Conservation (phyloP, 2,329 filamentous ascomycete species). For the Microdochium trichocladiopsis region DNA sequence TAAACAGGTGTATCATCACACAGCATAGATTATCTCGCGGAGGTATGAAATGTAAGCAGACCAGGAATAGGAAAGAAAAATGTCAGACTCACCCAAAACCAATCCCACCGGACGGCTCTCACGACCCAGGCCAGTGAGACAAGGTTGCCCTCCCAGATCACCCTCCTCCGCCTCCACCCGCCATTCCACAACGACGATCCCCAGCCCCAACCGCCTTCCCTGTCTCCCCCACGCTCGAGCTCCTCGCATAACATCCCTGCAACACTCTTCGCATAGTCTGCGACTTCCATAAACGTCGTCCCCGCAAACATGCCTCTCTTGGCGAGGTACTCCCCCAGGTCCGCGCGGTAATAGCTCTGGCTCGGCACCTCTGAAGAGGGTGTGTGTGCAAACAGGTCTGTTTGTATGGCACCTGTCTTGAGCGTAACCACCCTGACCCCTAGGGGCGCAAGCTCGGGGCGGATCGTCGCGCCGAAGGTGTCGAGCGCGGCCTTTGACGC, state of each 20-base stretch:
- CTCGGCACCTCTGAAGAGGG: conserved; percentile 10
- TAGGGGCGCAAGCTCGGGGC: conserved; percentile 14
- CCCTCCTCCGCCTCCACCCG: not conserved
- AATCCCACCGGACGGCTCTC: not conserved
- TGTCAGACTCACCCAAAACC: not conserved
- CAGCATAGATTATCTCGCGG: no score
- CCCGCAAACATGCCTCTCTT: conserved; percentile 9
- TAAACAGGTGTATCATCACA: not conserved
- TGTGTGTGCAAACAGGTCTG: conserved; percentile 12
- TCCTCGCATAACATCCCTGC: conserved; percentile 8
- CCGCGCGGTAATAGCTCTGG: conserved; percentile 12
- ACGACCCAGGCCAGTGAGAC: not conserved
- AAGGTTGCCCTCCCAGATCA: not conserved
- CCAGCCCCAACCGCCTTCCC: conserved; percentile 13
- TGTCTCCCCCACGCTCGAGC: conserved; percentile 9
- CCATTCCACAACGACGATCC: conserved; percentile 9
- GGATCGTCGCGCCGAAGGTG: conserved; percentile 9
- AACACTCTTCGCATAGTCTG: conserved; percentile 12
- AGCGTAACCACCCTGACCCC: conserved; percentile 15
- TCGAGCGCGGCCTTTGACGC: conserved; percentile 19
- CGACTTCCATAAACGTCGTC: conserved; percentile 6
- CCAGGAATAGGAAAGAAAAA: conserved; percentile 5
- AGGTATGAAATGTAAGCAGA: conserved; percentile 8
- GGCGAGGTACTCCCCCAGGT: conserved; percentile 10
- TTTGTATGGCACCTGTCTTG: conserved; percentile 14